Percentiles rank a stretch among this genome's conserved stretches.
These are phyloP conservation scores for Clitopilus hobsonii DNA, from an alignment of 768 basidiomycete species.

Conservation along the genomic window DNA sequence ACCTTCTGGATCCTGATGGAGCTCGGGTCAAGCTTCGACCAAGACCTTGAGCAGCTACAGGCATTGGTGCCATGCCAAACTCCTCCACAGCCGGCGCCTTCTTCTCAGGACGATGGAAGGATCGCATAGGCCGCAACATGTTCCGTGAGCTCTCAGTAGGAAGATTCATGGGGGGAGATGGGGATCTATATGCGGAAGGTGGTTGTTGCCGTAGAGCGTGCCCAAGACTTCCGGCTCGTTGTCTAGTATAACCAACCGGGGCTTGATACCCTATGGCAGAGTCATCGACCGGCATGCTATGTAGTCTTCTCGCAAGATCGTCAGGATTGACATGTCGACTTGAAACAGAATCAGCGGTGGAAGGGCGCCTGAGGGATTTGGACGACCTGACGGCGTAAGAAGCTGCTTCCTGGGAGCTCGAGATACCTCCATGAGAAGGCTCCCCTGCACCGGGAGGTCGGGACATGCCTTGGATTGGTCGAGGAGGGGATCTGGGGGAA, in stretches of 20 bases:
- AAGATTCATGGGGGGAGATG: slow-evolving; percentile 6
- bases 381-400: slow-evolving; percentile 22
- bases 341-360: slow-evolving; percentile 38
- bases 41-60: slow-evolving; percentile 27
- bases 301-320: slow-evolving; percentile 55
- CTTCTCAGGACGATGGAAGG: slow-evolving; percentile 51
- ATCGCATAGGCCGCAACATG: slow-evolving; percentile 46
- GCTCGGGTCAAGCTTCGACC: slow-evolving; percentile 33
- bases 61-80: slow-evolving; percentile 23
- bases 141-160: slow-evolving; percentile 6
- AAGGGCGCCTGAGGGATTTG: slow-evolving; percentile 28
- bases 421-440: slow-evolving; percentile 9
- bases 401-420: slow-evolving; percentile 35
- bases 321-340: slow-evolving; percentile 44
- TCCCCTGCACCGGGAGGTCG: slow-evolving; percentile 30
- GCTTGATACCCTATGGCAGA: slow-evolving; percentile 1
- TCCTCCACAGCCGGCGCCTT: slow-evolving; percentile 24
- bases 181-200: slow-evolving; percentile 2
- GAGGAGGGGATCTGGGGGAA: slow-evolving; percentile 13
- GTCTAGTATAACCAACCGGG: slow-evolving; percentile 5
- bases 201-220: slow-evolving; percentile 8
- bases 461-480: slow-evolving; percentile 21
- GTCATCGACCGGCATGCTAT: slow-evolving; percentile 37
- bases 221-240: slow-evolving; percentile 13
- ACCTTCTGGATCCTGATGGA: slow-evolving; percentile 14